These are phyloP conservation scores for Diplotaxis tenuifolia DNA, from an alignment of 345 rosid species.

Conservation along the genomic window DNA sequence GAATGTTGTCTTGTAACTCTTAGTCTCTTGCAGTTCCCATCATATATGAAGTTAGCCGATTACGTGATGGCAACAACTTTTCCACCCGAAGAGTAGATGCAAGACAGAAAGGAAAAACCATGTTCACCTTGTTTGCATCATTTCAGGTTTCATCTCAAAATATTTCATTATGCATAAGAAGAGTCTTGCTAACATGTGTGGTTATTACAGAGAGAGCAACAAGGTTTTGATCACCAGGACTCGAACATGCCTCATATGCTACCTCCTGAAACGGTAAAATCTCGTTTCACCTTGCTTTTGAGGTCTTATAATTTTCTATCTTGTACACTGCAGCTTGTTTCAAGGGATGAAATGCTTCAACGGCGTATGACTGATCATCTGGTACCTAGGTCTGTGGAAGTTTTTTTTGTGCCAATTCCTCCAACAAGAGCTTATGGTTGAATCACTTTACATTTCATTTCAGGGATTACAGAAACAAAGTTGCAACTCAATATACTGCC, in stretches of 20 bases:
- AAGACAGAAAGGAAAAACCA: slow-evolving; percentile 66
- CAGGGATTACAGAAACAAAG: slow-evolving; percentile 84
- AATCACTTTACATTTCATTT: slow-evolving; percentile 19
- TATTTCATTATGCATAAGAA: neutral
- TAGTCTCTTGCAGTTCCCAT: slow-evolving; percentile 88
- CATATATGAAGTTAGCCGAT: slow-evolving; percentile 59
- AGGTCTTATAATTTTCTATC: slow-evolving; percentile 17
- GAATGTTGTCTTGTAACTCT: slow-evolving; percentile 4
- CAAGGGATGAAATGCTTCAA: slow-evolving; percentile 68
- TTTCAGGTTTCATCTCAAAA: slow-evolving; percentile 58
- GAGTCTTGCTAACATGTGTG: neutral
- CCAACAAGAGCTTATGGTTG: slow-evolving; percentile 8
- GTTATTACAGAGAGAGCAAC: slow-evolving; percentile 57
- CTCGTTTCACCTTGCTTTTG: slow-evolving; percentile 17
- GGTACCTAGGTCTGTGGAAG: slow-evolving; percentile 66
- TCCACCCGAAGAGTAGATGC: slow-evolving; percentile 88
- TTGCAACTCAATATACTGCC: slow-evolving; percentile 50
- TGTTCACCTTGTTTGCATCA: slow-evolving; percentile 79
- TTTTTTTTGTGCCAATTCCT: neutral
- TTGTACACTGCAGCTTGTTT: slow-evolving; percentile 72
- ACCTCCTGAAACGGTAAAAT: slow-evolving; percentile 65
- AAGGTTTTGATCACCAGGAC: slow-evolving; percentile 69
- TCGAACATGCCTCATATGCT: slow-evolving; percentile 65
- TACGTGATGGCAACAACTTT: slow-evolving; percentile 84
- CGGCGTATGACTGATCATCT: slow-evolving; percentile 75